Evolutionary conservation across 768 basidiomycete species (phyloP), one percentile per base, ranked within the genome.

Genomic region (Pleurotus djamor): DNA sequence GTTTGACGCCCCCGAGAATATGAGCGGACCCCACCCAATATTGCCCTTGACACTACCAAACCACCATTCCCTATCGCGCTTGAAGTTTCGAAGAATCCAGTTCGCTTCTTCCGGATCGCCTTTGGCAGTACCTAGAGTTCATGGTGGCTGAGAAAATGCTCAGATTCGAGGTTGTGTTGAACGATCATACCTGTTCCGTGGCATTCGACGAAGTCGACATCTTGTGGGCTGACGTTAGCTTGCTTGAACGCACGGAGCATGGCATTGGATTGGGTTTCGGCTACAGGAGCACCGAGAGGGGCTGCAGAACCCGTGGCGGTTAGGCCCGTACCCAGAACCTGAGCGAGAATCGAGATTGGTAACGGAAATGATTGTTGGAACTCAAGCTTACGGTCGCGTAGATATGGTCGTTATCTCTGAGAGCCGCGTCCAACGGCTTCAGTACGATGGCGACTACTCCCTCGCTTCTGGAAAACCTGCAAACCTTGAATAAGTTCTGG

Each of bases 71-170:
- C 71, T 69, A 10, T 65, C 62, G 12, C 73, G 63, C 56, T 64
- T 61, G 61, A 77, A 79, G 13, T 66, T 45, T 37, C 68, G 67
- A 0, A 80, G 79, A 17, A 79, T 76, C 68, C 77, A 78, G 58
- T 82, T 83, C 6, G 76, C 77, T 63, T 83, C 82, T 1, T 73
- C 76, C 1, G 82, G 81, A 60, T 83, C 82, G 0, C 81, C 82
- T 34, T 66, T 71, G 41, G 76, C 72, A 3, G 82, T 82, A 1
- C 72, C 72, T 49, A 33, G 48, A 21, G 10, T 9, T 9, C 16
- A 49, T 4, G 48, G 38, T 41, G n/a, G 10, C 16, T 10, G 32
- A 49, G 16, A 21, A 12, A 49, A 33, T 33, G 13, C 16, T 45
- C 13, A 13, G 16, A 45, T 13, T 13, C 13, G 43, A 45, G 16